Evolutionary conservation across 208 protist species (phyloP).

Genomic region (Leishmania arabica): DNA sequence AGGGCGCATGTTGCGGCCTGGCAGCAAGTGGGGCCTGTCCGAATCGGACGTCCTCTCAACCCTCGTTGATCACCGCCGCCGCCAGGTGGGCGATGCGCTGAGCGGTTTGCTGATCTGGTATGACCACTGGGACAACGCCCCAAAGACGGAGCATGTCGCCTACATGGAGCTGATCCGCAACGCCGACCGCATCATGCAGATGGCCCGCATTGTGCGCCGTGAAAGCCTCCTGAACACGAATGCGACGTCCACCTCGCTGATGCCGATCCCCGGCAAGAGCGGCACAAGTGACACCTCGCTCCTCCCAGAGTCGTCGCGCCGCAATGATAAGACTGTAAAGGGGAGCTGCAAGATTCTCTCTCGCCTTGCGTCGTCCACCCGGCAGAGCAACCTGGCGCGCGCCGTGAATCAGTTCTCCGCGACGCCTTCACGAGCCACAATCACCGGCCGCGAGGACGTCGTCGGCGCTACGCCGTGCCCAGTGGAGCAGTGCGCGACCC

Average conservation of each 20-base stretch:
- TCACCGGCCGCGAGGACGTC: constrained; percentile 2
- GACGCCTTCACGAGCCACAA: constrained; percentile 25
- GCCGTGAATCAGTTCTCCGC: constrained; percentile 30
- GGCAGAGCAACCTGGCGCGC: constrained; percentile 51
- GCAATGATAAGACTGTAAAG: constrained; percentile 39
- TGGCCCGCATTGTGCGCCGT: constrained; percentile 66
- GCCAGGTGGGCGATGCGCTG: constrained; percentile 56
- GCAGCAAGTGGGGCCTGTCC: constrained; percentile 60
- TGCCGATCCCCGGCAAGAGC: constrained; percentile 48
- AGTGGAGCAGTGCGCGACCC: constrained; percentile 14
- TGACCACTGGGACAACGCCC: constrained; percentile 77
- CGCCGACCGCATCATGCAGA: constrained; percentile 66
- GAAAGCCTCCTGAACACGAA: constrained; percentile 72
- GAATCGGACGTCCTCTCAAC: constrained; percentile 60
- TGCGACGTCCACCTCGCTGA: constrained; percentile 56
- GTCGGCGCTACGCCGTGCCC: not conserved
- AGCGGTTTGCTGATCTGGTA: constrained; percentile 83
- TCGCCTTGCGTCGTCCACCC: constrained; percentile 30
- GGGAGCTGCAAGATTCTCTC: constrained; percentile 58
- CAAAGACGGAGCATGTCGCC: constrained; percentile 72
- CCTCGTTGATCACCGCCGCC: constrained; percentile 67
- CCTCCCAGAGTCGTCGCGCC: constrained; percentile 22
- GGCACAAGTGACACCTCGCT: constrained; percentile 34
- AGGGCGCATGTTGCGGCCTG: constrained; percentile 51
- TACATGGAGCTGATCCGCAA: constrained; percentile 89